Evolutionary conservation across 495 filamentous ascomycete species (phyloP), one percentile per base, ranked within the genome.

Genomic region (Cairneyella variabilis): DNA sequence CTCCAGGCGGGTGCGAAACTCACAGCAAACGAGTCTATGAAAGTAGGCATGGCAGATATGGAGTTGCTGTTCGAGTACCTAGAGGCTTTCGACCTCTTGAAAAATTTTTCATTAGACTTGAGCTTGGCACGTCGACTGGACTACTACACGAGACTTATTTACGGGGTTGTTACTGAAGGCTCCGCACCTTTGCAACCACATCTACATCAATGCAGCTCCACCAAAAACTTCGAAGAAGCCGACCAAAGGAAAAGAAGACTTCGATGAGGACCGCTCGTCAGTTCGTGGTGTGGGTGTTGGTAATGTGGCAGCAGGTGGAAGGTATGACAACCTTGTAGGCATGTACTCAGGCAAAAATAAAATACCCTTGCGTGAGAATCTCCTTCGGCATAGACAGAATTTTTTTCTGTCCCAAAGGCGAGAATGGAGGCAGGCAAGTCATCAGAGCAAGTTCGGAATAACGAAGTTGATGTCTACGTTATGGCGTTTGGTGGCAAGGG

Each of bases 321-420:
- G 92, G 42, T 96, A 97, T 68, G 92, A 97, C 65, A 88, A 91
- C 63, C 79, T 96, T 3, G 92, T 96, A 25, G 87, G 87, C 68
- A 96, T 96, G 89, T 97, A 95, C 76, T 75, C 72, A 38, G 84
- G 84, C 55, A 95, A 93, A 72, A 74, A 75, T 1, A 84, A 90
- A 63, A 88, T 96, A 32, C n/a, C 92, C 92, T 22, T 96, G 92
- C 64, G 89, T 96, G 6, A 91, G 92, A 55, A 88, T 97, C 57
- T 95, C 90, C 10, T 96, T 97, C 67, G 92, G 92, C 47, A 88
- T 96, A 17, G 92, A 97, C 69, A 85, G 91, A 46, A 97, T 97
- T 61, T 96, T n/a, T 95, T 71, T 88, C 86, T 42, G 89, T 97
- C 69, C 89, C 82, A 30, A 89, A 91, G 69, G 83, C 87, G 9